These are phyloP conservation scores for Bassia scoparia DNA, from an alignment of 148 eudicot species.

Conservation along the genomic window DNA sequence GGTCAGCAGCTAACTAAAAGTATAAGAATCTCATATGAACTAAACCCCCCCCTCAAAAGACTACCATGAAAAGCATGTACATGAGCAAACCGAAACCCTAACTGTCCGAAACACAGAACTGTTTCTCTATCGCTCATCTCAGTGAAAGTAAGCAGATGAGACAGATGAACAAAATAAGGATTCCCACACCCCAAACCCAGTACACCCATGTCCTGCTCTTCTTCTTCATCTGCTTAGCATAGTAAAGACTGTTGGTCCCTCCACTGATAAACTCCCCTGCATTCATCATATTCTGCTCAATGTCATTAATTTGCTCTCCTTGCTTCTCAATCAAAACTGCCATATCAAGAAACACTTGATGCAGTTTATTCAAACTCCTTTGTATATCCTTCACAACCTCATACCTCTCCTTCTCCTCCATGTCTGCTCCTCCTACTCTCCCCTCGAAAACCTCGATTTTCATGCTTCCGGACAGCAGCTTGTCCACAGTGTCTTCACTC, in stretches of 20 bases:
- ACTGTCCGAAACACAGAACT: background rate
- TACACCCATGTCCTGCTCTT: conserved; percentile 35
- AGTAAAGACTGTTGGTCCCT: conserved; percentile 47
- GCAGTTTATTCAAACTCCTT: conserved; percentile 67
- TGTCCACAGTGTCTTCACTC: conserved; percentile 53
- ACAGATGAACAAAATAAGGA: conserved; percentile 54
- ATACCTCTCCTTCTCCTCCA: conserved; percentile 59
- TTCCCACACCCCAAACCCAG: conserved; percentile 46
- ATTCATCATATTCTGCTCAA: conserved; percentile 63
- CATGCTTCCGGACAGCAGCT: conserved; percentile 43
- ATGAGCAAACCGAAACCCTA: conserved; percentile 4
- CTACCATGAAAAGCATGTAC: background rate
- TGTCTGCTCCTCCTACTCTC: conserved; percentile 25
- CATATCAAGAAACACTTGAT: conserved; percentile 87
- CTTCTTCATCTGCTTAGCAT: conserved; percentile 77
- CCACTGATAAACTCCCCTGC: conserved; percentile 54
- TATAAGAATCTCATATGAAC: conserved; percentile 12
- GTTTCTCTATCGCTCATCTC: conserved; percentile 6
- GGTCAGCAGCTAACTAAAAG: conserved; percentile 17
- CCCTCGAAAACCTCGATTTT: conserved; percentile 39
- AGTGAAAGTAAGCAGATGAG: conserved; percentile 40
- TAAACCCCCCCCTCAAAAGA: background rate
- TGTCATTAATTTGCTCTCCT: conserved; percentile 23
- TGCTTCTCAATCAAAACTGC: conserved; percentile 51
- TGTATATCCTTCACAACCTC: conserved; percentile 67